Percentiles rank a stretch among this genome's conserved stretches.
These are phyloP conservation scores for Fusarium proliferatum DNA, from an alignment of 2,329 filamentous ascomycete species.

Conservation along the genomic window DNA sequence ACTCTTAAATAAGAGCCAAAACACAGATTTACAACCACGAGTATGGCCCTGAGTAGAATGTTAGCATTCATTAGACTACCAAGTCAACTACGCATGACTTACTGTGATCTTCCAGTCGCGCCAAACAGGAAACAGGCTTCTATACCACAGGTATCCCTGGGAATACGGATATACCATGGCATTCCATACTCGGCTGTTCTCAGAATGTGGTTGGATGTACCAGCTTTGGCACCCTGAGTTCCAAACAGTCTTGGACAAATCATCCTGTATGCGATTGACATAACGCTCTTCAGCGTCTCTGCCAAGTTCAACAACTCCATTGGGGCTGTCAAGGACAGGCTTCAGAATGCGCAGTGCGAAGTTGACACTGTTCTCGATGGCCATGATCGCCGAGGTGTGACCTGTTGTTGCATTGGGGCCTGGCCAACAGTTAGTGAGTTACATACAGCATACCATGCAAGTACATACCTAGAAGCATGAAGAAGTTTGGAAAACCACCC, in stretches of 20 bases:
- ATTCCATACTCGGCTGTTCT: not conserved
- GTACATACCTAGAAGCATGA: not conserved
- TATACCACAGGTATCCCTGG: not conserved
- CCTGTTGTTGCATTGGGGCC: constrained; percentile 3
- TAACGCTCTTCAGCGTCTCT: not conserved
- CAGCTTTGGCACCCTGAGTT: not conserved
- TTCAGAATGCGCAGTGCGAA: not conserved
- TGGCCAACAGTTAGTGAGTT: not conserved
- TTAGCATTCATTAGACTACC: too few relatives aligned
- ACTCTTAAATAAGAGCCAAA: too few relatives aligned
- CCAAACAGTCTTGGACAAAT: not conserved
- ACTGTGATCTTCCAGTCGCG: not conserved
- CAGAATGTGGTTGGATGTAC: not conserved
- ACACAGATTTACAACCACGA: too few relatives aligned
- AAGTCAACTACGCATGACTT: not conserved
- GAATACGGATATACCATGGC: not conserved
- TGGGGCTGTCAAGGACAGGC: not conserved
- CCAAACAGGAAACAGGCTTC: not conserved
- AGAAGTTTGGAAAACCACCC: not conserved
- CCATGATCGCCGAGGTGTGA: not conserved
- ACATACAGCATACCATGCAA: accelerated
- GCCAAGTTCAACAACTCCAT: not conserved
- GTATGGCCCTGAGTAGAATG: too few relatives aligned
- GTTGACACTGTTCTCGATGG: not conserved
- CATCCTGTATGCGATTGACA: not conserved